phyloP scores from a whole-genome alignment of 345 rosid genomes.

The Barbarea vulgaris region DNA sequence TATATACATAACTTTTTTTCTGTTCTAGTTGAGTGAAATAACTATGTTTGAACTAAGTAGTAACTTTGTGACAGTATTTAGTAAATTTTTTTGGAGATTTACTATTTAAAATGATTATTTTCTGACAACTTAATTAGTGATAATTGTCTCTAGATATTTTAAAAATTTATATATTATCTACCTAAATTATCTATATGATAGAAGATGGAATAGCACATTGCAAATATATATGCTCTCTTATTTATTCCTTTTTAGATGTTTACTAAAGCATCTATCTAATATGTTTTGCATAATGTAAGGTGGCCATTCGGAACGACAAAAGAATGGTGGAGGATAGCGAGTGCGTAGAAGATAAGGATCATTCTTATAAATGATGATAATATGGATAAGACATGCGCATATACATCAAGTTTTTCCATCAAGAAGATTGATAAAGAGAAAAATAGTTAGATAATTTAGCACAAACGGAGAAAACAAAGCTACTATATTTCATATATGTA shows the following conservation, averaged over 20 bases:
- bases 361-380: background rate
- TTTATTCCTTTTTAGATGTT: conserved; percentile 17
- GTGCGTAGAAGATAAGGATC: conserved; percentile 33
- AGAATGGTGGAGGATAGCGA: conserved; percentile 38
- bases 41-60: background rate
- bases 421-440: background rate
- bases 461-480: background rate
- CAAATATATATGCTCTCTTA: conserved; percentile 10
- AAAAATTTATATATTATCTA: background rate
- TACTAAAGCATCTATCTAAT: conserved; percentile 13
- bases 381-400: conserved; percentile 15
- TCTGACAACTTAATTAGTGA: background rate
- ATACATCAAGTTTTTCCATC: conserved; percentile 6
- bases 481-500: background rate
- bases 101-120: background rate
- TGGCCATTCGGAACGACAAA: conserved; percentile 23
- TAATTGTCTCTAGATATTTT: background rate
- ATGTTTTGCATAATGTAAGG: conserved; percentile 31
- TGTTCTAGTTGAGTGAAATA: background rate
- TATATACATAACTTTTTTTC: background rate
- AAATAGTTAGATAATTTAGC: background rate
- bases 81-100: background rate
- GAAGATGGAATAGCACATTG: conserved; percentile 2
- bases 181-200: background rate
- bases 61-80: background rate